Percentiles rank a stretch among this genome's conserved stretches.
phyloP scores from a whole-genome alignment of 257 asterid genomes.

The Nicotiana otophora region DNA sequence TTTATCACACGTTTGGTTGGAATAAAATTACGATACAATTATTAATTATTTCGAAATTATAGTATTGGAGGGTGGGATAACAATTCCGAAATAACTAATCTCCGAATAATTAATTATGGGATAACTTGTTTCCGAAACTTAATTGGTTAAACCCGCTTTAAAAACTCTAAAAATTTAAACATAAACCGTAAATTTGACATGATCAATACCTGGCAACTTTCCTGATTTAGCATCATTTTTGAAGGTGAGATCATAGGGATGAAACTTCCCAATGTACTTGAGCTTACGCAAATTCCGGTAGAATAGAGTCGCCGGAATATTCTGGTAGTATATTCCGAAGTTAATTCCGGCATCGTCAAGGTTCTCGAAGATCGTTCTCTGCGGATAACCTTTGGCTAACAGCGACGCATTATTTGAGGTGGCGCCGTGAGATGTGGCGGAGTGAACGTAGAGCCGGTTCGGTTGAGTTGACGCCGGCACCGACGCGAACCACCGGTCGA shows the following conservation, averaged over 20 bases:
- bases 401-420: conserved; percentile 49
- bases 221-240: conserved; percentile 56
- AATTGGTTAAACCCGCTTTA: too few relatives aligned
- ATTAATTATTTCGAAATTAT: too few relatives aligned
- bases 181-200: neutral
- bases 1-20: too few relatives aligned
- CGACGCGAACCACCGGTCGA: conserved; percentile 92
- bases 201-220: conserved; percentile 32
- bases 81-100: too few relatives aligned
- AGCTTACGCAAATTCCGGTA: conserved; percentile 58
- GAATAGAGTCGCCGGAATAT: conserved; percentile 75
- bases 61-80: too few relatives aligned
- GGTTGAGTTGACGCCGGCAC: conserved; percentile 95
- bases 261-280: conserved; percentile 53
- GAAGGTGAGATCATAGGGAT: conserved; percentile 48
- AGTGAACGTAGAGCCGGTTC: conserved; percentile 83
- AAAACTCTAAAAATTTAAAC: too few relatives aligned
- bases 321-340: conserved; percentile 75
- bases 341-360: conserved; percentile 42
- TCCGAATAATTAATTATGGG: too few relatives aligned
- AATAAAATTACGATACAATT: too few relatives aligned
- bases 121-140: too few relatives aligned
- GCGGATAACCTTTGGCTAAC: conserved; percentile 64
- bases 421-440: conserved; percentile 93
- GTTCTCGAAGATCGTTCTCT: conserved; percentile 79